These are phyloP conservation scores for Vanderwaltozyma polyspora DNA, from an alignment of 805 yeast species.

Conservation along the genomic window DNA sequence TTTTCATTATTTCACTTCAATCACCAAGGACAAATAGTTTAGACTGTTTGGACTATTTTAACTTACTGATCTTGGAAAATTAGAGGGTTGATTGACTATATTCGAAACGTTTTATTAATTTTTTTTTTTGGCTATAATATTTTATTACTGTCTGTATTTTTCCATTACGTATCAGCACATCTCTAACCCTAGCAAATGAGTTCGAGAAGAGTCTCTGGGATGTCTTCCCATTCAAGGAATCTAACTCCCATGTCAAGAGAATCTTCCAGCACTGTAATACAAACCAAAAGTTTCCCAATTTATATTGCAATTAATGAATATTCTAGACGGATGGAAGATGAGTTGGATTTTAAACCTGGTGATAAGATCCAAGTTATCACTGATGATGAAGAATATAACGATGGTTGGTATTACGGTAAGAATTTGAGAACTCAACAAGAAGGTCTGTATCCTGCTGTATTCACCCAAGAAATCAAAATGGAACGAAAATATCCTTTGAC, in stretches of 20 bases:
- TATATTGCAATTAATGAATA: constrained; percentile 71
- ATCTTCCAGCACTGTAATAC: background rate
- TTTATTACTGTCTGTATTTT: no score
- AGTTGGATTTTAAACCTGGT: constrained; percentile 65
- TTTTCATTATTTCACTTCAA: no score
- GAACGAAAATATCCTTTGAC: constrained; percentile 32
- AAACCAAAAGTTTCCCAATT: constrained; percentile 10
- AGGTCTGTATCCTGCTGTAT: constrained; percentile 84
- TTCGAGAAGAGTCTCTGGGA: constrained; percentile 1
- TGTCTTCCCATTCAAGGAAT: background rate
- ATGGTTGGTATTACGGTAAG: constrained; percentile 93
- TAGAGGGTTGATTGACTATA: no score
- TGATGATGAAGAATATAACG: constrained; percentile 86
- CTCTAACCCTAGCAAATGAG: no score
- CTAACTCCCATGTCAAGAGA: background rate
- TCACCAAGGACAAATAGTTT: no score
- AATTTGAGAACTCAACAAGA: constrained; percentile 59
- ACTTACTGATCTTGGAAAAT: no score
- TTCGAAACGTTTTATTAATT: no score
- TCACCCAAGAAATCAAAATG: constrained; percentile 46
- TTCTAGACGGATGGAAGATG: constrained; percentile 80
- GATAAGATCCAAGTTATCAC: constrained; percentile 80
- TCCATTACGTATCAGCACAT: no score
- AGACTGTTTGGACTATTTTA: no score
- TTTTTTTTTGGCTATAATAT: no score